phyloP scores from a whole-genome alignment of 495 filamentous ascomycete genomes.

The Podospora sp. region DNA sequence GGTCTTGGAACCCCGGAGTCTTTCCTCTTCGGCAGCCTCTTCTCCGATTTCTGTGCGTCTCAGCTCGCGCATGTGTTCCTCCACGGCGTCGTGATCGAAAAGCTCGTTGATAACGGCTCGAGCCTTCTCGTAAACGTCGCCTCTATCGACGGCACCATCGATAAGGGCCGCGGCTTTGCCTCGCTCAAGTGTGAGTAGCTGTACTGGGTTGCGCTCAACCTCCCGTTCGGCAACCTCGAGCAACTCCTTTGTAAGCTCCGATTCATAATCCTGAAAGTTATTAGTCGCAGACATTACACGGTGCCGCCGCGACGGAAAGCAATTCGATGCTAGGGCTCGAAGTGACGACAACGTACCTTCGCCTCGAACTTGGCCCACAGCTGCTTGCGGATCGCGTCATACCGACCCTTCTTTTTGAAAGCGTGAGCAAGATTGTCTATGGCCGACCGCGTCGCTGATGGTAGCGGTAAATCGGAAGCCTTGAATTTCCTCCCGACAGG shows the following conservation, averaged over 20 bases:
- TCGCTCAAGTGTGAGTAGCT: conserved; percentile 74
- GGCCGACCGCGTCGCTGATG: conserved; percentile 67
- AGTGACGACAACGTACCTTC: conserved; percentile 55
- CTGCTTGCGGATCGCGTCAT: conserved; percentile 79
- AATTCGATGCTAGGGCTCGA: not conserved
- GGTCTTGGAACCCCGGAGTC: conserved; percentile 70
- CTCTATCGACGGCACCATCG: conserved; percentile 82
- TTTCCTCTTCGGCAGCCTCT: conserved; percentile 69
- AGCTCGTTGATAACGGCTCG: conserved; percentile 67
- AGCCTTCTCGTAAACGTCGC: conserved; percentile 75
- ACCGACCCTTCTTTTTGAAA: conserved; percentile 90
- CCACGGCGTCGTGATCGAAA: conserved; percentile 67
- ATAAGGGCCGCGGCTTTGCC: conserved; percentile 80
- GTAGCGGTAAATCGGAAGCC: conserved; percentile 78
- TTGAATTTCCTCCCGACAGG: conserved; percentile 68
- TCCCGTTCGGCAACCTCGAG: conserved; percentile 75
- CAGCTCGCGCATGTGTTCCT: conserved; percentile 68
- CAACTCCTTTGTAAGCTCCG: conserved; percentile 64
- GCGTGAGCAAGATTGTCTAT: conserved; percentile 79
- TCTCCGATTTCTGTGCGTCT: conserved; percentile 74
- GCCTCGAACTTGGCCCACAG: conserved; percentile 79
- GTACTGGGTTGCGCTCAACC: conserved; percentile 74
- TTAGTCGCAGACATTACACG: not conserved
- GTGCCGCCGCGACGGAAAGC: conserved; percentile 1
- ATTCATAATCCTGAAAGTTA: conserved; percentile 62